Evolutionary conservation across 495 filamentous ascomycete genomes (phyloP).

Genomic region (Poronia punctata): DNA sequence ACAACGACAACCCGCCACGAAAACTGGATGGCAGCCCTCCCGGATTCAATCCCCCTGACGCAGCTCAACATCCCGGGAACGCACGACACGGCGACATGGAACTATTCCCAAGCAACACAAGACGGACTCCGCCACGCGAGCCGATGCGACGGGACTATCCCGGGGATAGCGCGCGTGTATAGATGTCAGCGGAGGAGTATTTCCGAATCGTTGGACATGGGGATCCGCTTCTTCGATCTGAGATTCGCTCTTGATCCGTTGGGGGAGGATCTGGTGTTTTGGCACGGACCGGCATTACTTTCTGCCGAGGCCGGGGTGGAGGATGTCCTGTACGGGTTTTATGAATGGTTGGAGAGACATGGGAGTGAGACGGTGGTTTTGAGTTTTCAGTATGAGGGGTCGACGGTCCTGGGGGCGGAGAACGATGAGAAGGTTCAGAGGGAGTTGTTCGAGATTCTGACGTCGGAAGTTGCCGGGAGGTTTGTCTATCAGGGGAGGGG

Average conservation of each 20-base stretch:
- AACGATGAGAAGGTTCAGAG: constrained; percentile 45
- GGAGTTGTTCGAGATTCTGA: constrained; percentile 57
- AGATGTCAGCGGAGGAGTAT: constrained; percentile 37
- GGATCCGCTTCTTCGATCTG: constrained; percentile 48
- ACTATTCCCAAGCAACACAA: constrained; percentile 41
- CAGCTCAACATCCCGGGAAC: constrained; percentile 48
- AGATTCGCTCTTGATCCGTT: constrained; percentile 42
- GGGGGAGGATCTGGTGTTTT: constrained; percentile 41
- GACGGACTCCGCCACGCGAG: constrained; percentile 31
- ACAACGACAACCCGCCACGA: constrained; percentile 7
- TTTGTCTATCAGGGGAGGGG: constrained; percentile 55
- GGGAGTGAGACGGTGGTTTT: constrained; percentile 67
- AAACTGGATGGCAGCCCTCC: constrained; percentile 40
- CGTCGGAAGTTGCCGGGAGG: constrained; percentile 52
- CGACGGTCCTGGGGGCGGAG: constrained; percentile 52
- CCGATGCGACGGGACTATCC: constrained; percentile 28
- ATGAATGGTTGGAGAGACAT: constrained; percentile 54
- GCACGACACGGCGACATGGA: constrained; percentile 51
- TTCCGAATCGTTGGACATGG: constrained; percentile 34
- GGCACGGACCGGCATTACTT: constrained; percentile 40
- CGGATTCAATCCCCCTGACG: constrained; percentile 36
- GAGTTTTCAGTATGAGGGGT: constrained; percentile 75
- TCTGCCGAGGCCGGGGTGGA: constrained; percentile 38
- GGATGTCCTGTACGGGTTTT: constrained; percentile 45
- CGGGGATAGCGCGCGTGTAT: constrained; percentile 25